phyloP scores from a whole-genome alignment of 176 grass and related monocot species.

The Bolboschoenus planiculmis region DNA sequence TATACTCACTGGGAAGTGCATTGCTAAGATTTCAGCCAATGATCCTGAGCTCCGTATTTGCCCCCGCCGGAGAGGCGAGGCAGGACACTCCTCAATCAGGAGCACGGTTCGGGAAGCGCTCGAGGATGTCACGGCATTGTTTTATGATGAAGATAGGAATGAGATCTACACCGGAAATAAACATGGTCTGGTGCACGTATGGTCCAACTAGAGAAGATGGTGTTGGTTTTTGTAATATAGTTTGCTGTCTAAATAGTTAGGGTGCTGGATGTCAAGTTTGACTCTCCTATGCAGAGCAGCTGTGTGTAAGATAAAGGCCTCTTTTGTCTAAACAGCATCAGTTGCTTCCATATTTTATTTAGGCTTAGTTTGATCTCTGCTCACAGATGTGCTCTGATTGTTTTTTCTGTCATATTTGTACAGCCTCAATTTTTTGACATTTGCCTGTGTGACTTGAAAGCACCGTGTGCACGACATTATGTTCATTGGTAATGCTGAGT shows the following conservation, averaged over 20 bases:
- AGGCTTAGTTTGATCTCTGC: neutral
- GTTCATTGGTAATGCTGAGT: no score
- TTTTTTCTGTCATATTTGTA: neutral
- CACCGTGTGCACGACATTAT: neutral
- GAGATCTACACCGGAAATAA: constrained; percentile 98
- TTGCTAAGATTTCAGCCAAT: constrained; percentile 84
- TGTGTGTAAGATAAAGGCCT: constrained; percentile 11
- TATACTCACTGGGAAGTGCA: constrained; percentile 94
- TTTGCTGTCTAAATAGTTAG: constrained; percentile 1
- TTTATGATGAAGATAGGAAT: constrained; percentile 93
- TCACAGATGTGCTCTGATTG: neutral
- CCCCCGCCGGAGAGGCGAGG: constrained; percentile 29
- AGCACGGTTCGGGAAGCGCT: constrained; percentile 78
- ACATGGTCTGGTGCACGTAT: constrained; percentile 85
- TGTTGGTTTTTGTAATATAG: constrained; percentile 19
- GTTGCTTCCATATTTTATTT: constrained; percentile 1
- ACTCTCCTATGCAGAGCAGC: neutral
- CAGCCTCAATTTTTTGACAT: neutral
- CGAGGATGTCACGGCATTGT: constrained; percentile 87
- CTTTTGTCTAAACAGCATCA: neutral
- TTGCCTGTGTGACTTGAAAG: neutral
- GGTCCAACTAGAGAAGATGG: constrained; percentile 69
- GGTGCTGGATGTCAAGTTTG: neutral
- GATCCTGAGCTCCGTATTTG: constrained; percentile 38
- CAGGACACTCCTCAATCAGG: constrained; percentile 37